Base-by-base conservation (phyloP, 495 filamentous ascomycete species). In the Neurospora africana region DNA sequence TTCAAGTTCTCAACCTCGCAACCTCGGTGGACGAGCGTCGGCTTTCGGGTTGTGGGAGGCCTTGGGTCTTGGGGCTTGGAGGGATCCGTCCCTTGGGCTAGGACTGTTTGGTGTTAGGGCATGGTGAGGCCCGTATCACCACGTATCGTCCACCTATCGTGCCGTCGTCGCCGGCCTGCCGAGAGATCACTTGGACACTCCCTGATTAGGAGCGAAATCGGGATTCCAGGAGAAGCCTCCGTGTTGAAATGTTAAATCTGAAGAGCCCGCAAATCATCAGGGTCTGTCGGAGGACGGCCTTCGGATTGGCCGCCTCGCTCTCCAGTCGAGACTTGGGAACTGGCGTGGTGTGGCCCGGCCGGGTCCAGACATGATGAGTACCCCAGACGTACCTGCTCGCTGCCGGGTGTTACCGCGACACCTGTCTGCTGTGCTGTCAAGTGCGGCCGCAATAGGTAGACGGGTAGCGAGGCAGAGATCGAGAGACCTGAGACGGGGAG, bases 251-350 rank as follows among this genome's bases (percentile, higher is more conserved):
- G 44, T 67, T 43, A 68, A 77, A 78, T 76, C 47, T 72, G 41
- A 67, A 40, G 33, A 68, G 71, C 70, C 69, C 68, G 43, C 78
- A 75, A 80, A 79, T 79, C 73, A 77, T 17, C 27, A 61, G 44
- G 36, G 44, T 68, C 23, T 30, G 44, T 27, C 13, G 33, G 35
- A 70, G 30, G 53, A 68, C 72, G 70, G 33, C 47, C 30, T 58
- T 39, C 11, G 74, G 78, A 81, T 82, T 82, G 79, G 80, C 67
- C 75, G 72, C 74, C 76, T 73, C 76, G 70, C 70, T 35, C 72
- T 33, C 76, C 78, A 77, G 74, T 77, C 58, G 69, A 61, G 53
- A n/a, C n/a, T n/a, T n/a, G n/a, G n/a, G n/a, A 61, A 61, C 15
- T 61, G 27, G 53, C 53, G 53, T 58, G 47, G 47, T 58, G 47